Base-by-base conservation (phyloP, 805 yeast genomes). In the Cyberlindnera mycetangii region DNA sequence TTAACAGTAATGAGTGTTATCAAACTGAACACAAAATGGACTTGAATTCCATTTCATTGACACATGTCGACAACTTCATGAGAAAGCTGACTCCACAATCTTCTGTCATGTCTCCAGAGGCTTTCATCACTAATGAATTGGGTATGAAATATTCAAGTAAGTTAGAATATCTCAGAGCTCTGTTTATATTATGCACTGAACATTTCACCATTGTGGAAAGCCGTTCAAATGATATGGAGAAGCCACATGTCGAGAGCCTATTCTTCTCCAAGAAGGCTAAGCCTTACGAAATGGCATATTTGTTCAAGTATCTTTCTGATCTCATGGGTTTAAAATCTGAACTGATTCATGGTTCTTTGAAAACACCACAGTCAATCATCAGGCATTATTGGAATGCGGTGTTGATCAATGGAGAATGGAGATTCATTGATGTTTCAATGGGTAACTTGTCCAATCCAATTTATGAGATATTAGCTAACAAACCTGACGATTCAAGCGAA, bases 381-480 rank as follows among this genome's bases (percentile, higher is more conserved):
- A 88, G 89, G 56, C 99, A 93, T 64, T 79, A 86, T 44, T 93
- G 99, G 99, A 74, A 89, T 44, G 80, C 95, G 1, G 81, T 89
- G 1, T 62, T 84, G 28, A 65, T 89, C 14, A 83, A 87, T 48
- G 81, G 82, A 32, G 85, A 85, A 59, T 89, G 90, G 79, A 71
- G 92, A 48, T 73, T 93, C 49, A 64, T 92, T 48, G 99, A 92
- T 61, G 82, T 79, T 6, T 70, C 81, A 5, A 56, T 83, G 24
- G 89, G 88, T 1, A 83, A 81, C 54, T 62, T 71, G 5, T 63
- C 83, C 1, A 75, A 80, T 50, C 79, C 83, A 1, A 58, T 73
- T 3, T 70, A 74, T 41, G 68, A 72, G 54, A 65, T 71, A 37
- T 49, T 69, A 27, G 62, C 63, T 27, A 63, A 65, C 47, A 53